A percentile compares a stretch with the other conserved stretches of the same genome.
These are phyloP conservation scores for Suillus clintonianus DNA, from an alignment of 768 basidiomycete genomes.

Conservation along the genomic window DNA sequence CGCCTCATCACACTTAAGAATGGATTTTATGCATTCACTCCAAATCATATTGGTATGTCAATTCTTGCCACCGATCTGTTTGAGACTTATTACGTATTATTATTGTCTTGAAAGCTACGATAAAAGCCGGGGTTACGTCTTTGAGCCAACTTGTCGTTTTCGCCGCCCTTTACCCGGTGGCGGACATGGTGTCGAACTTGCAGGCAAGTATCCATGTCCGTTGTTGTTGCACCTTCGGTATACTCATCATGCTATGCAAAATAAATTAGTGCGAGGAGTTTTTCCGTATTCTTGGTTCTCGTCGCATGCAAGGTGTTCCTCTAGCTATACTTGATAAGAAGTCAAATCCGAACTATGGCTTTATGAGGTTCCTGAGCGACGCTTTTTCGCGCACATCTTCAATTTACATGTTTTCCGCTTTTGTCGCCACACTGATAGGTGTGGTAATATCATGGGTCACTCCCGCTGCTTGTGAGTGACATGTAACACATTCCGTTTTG, in stretches of 20 bases:
- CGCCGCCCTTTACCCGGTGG: constrained; percentile 28
- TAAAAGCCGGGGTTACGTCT: constrained; percentile 30
- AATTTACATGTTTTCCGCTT: constrained; percentile 20
- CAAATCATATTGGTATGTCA: constrained; percentile 20
- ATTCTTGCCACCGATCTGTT: not conserved
- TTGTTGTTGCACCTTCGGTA: not conserved
- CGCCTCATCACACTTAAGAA: constrained; percentile 26
- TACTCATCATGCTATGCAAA: not conserved
- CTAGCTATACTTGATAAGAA: constrained; percentile 22
- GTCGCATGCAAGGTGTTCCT: constrained; percentile 19
- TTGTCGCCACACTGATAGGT: constrained; percentile 19
- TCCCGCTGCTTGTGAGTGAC: constrained; percentile 25
- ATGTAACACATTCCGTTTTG: not conserved
- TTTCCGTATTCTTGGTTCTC: constrained; percentile 21
- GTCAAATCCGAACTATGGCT: constrained; percentile 25
- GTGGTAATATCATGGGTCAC: constrained; percentile 22
- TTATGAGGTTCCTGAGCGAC: constrained; percentile 11
- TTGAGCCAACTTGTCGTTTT: constrained; percentile 29
- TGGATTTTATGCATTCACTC: constrained; percentile 23
- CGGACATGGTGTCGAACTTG: constrained; percentile 15
- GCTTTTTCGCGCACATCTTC: constrained; percentile 21
- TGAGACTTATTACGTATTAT: not conserved
- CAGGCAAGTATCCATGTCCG: constrained; percentile 11
- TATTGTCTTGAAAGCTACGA: constrained; percentile 18
- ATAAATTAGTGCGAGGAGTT: constrained; percentile 16